These are phyloP conservation scores for Colletotrichum camelliae DNA, from an alignment of 2,329 filamentous ascomycete species.

Conservation along the genomic window DNA sequence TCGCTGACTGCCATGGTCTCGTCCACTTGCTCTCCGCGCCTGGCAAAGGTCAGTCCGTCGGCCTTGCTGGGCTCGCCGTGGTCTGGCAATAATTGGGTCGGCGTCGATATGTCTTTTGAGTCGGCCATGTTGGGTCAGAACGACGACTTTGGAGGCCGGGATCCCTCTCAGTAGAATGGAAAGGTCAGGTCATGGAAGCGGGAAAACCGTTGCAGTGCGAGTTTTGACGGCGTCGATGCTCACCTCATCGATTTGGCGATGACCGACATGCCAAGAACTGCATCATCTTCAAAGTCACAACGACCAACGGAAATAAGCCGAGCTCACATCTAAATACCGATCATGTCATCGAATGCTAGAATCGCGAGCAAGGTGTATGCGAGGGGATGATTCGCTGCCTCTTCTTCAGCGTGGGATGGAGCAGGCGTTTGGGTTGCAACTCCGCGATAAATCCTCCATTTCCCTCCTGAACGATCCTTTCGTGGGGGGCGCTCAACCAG, in stretches of 20 bases:
- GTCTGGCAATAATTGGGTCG: not conserved
- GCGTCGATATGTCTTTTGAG: not conserved
- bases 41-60: conserved; percentile 24
- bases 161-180: not conserved
- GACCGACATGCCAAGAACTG: not conserved
- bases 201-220: not conserved
- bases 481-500: not conserved
- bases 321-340: not conserved
- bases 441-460: not conserved
- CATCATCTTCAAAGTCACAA: not conserved
- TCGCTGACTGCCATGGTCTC: conserved; percentile 15
- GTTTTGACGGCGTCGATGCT: not conserved
- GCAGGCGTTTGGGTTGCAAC: not conserved
- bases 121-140: not conserved
- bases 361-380: not conserved
- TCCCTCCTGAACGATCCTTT: not conserved
- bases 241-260: not conserved
- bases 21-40: conserved; percentile 26
- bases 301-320: not conserved
- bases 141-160: not conserved
- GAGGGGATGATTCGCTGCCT: not conserved
- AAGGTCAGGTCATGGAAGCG: not conserved
- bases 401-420: not conserved
- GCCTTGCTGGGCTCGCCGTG: not conserved
- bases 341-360: not conserved